These are phyloP conservation scores for Mycena alexandri DNA, from an alignment of 768 basidiomycete genomes.

Conservation along the genomic window DNA sequence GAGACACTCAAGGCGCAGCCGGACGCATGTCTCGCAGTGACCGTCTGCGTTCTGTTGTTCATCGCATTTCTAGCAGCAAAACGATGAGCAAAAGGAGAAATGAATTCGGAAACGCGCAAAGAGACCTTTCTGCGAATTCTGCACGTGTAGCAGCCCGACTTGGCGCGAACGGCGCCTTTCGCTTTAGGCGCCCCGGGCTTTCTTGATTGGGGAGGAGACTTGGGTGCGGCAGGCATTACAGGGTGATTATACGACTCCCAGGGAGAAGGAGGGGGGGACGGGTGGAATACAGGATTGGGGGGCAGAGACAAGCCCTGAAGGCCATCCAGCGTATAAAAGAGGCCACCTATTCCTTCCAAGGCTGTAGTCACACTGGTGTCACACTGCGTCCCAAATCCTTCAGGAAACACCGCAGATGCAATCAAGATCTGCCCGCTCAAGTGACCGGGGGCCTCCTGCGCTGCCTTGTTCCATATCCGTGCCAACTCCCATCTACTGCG, in stretches of 20 bases:
- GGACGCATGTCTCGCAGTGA: constrained; percentile 80
- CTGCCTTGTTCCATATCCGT: constrained; percentile 22
- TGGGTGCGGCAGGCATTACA: constrained; percentile 57
- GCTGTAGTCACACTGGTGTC: constrained; percentile 7
- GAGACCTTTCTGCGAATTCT: constrained; percentile 85
- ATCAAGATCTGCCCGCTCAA: constrained; percentile 22
- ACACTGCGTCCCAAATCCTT: too few species aligned
- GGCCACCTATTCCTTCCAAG: constrained; percentile 14
- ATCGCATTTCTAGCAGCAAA: constrained; percentile 79
- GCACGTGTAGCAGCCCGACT: constrained; percentile 92
- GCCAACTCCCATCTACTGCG: too few species aligned
- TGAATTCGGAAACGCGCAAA: constrained; percentile 22
- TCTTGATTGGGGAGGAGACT: constrained; percentile 54
- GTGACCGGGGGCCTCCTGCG: too few species aligned
- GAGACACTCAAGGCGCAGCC: constrained; percentile 85
- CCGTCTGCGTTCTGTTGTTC: constrained; percentile 74
- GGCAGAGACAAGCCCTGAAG: neutral
- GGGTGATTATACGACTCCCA: constrained; percentile 34
- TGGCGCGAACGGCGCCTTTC: constrained; percentile 87
- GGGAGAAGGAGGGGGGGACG: constrained; percentile 28
- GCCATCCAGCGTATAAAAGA: constrained; percentile 35
- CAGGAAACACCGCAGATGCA: neutral
- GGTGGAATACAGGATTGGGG: constrained; percentile 28
- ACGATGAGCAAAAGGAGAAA: constrained; percentile 34
- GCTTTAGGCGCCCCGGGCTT: constrained; percentile 73